These are phyloP conservation scores for Neocucurbitaria cava DNA, from an alignment of 2,329 filamentous ascomycete species.

Conservation along the genomic window DNA sequence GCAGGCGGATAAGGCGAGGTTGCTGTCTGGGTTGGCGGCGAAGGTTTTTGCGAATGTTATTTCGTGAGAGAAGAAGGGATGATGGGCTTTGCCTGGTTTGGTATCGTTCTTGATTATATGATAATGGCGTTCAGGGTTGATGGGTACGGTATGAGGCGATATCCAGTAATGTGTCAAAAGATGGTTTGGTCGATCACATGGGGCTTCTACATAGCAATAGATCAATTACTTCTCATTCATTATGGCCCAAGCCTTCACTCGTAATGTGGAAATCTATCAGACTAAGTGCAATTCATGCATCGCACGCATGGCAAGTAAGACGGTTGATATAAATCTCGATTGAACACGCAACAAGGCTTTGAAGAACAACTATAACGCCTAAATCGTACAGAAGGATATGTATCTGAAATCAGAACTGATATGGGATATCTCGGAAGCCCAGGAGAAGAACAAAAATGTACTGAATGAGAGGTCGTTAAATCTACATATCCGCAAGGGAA, in stretches of 20 bases:
- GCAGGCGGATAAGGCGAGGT: constrained; percentile 77
- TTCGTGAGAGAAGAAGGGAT: constrained; percentile 1
- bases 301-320: too few relatives aligned
- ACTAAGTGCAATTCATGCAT: too few relatives aligned
- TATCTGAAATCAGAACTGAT: not conserved
- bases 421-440: constrained; percentile 8
- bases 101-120: constrained; percentile 1
- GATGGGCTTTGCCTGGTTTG: constrained; percentile 3
- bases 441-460: not conserved
- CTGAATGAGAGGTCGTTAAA: not conserved
- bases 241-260: too few relatives aligned
- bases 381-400: not conserved
- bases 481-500: not conserved
- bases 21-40: constrained; percentile 83
- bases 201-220: not conserved
- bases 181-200: not conserved
- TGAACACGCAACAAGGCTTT: too few relatives aligned
- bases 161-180: constrained; percentile 8
- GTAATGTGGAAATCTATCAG: too few relatives aligned
- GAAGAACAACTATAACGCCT: too few relatives aligned
- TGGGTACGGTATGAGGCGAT: constrained; percentile 17
- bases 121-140: not conserved
- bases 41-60: constrained; percentile 86
- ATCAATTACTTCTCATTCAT: too few relatives aligned
- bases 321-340: too few relatives aligned